A percentile compares a stretch with the other conserved stretches of the same genome.
Evolutionary conservation across 2,329 filamentous ascomycete species (phyloP).

Genomic region (Daldinia sp.): DNA sequence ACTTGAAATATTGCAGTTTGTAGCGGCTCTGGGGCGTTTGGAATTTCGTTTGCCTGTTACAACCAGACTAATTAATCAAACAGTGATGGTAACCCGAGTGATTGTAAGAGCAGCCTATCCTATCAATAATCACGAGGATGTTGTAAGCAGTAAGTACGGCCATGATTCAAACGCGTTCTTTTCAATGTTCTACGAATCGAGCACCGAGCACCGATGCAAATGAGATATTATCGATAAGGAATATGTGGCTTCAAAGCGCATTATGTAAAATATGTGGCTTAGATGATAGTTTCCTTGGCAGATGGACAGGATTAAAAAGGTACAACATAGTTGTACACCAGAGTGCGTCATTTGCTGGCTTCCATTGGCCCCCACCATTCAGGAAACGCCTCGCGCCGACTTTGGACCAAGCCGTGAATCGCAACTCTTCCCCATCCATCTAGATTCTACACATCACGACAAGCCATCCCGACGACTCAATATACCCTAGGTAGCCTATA

Average conservation of each 20-base stretch:
- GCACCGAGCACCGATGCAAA: no score
- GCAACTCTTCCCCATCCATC: constrained; percentile 12
- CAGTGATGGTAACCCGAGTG: neutral
- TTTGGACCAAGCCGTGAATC: constrained; percentile 15
- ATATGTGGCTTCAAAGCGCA: neutral
- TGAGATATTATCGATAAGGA: constrained; percentile 19
- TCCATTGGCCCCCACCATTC: constrained; percentile 26
- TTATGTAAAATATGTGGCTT: no score
- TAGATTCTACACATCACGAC: constrained; percentile 9
- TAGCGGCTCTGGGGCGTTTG: neutral
- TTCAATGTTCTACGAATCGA: no score
- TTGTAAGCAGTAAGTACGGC: neutral
- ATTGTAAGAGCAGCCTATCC: no score
- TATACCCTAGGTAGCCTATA: constrained; percentile 1
- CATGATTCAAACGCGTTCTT: no score
- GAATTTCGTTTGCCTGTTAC: neutral
- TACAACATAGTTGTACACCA: neutral
- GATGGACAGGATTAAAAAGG: neutral
- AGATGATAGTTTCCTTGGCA: no score
- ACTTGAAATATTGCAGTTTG: neutral
- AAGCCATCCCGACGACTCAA: constrained; percentile 11
- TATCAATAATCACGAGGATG: constrained; percentile 11
- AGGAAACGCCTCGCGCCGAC: constrained; percentile 12
- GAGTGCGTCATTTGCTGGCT: constrained; percentile 32
- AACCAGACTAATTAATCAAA: neutral